Evolutionary conservation across 2,329 filamentous ascomycete genomes (phyloP).

Genomic region (Pseudogymnoascus sp.): DNA sequence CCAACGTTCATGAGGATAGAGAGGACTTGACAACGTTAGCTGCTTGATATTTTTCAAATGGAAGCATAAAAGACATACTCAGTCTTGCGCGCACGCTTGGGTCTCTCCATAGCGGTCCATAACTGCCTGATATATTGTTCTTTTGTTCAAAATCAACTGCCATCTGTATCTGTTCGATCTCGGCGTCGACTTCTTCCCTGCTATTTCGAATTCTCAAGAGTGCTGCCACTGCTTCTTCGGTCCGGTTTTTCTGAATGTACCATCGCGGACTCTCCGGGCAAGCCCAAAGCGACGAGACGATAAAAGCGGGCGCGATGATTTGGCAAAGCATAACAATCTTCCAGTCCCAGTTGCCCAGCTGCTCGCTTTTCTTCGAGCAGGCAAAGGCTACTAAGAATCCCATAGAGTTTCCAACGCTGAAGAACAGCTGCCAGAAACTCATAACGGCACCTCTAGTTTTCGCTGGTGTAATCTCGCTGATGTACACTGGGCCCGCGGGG

Average conservation of each 20-base stretch:
- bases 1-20: slow-evolving; percentile 46
- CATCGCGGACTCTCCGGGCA: slow-evolving; percentile 45
- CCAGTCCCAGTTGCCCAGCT: slow-evolving; percentile 47
- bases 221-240: slow-evolving; percentile 45
- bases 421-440: slow-evolving; percentile 50
- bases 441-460: slow-evolving; percentile 48
- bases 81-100: slow-evolving; percentile 45
- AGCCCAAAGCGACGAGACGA: slow-evolving; percentile 32
- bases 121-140: slow-evolving; percentile 43
- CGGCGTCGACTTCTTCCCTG: slow-evolving; percentile 42
- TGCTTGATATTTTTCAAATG: neutral
- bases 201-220: slow-evolving; percentile 34
- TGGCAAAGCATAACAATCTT: slow-evolving; percentile 49
- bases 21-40: slow-evolving; percentile 26
- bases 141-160: slow-evolving; percentile 46
- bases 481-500: slow-evolving; percentile 45
- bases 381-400: slow-evolving; percentile 46
- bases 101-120: slow-evolving; percentile 47
- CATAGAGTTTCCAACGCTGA: slow-evolving; percentile 46
- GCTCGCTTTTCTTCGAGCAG: slow-evolving; percentile 37
- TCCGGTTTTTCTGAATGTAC: slow-evolving; percentile 45
- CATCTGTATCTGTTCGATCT: slow-evolving; percentile 42
- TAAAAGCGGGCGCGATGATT: slow-evolving; percentile 41
- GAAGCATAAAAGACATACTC: slow-evolving; percentile 12
- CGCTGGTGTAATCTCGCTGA: slow-evolving; percentile 43